Conservation (phyloP, 2,329 filamentous ascomycete species). For the Alternaria gaisen region DNA sequence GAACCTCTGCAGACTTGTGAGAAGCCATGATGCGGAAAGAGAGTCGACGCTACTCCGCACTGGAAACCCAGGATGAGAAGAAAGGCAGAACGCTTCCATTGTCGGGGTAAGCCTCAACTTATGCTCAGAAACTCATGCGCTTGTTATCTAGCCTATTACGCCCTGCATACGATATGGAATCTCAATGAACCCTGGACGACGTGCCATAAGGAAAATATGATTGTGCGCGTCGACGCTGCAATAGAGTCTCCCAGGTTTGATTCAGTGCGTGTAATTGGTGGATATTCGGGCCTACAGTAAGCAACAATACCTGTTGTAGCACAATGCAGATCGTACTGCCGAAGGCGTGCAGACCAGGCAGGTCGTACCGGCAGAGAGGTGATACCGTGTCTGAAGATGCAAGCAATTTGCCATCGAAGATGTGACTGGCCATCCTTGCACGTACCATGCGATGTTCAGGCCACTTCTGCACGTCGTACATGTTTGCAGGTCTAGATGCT, state of each 20-base stretch:
- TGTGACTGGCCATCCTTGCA: background rate
- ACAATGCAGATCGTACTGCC: background rate
- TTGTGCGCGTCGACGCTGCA: background rate
- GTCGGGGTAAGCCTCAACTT: background rate
- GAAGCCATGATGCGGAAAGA: background rate
- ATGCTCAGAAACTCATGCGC: background rate
- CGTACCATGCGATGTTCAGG: background rate
- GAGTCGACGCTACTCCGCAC: background rate
- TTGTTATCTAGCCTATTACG: background rate
- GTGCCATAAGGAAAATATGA: background rate
- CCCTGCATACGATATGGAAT: background rate
- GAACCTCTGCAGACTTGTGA: background rate
- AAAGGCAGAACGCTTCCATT: background rate
- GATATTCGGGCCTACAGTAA: background rate
- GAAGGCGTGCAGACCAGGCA: background rate
- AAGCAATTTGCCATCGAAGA: background rate
- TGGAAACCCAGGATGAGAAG: background rate
- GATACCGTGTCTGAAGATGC: background rate
- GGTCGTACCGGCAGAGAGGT: background rate
- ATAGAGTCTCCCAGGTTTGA: background rate
- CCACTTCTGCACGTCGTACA: background rate
- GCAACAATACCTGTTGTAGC: background rate
- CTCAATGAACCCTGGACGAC: background rate
- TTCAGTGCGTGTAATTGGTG: background rate
- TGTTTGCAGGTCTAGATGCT: background rate